These are phyloP conservation scores for Coemansia sp. DNA, from an alignment of 192 early-diverging fungal species.

Conservation along the genomic window DNA sequence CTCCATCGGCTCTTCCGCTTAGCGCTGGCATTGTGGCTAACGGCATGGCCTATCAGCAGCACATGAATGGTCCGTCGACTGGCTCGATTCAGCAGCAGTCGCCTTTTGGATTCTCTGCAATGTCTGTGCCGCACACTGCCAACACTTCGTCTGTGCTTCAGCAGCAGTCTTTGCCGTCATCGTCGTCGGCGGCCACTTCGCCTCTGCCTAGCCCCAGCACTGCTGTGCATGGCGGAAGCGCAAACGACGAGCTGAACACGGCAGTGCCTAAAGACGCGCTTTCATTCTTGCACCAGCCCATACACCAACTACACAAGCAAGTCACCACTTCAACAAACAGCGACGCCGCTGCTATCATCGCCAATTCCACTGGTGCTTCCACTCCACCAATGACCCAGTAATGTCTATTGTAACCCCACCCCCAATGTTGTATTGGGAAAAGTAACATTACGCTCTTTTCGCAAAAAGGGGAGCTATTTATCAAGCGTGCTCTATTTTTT, in stretches of 20 bases:
- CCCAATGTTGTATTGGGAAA: slow-evolving; percentile 31
- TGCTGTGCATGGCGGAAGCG: slow-evolving; percentile 11
- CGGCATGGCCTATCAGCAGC: slow-evolving; percentile 10
- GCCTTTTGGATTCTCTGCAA: slow-evolving; percentile 24
- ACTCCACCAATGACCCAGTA: slow-evolving; percentile 31
- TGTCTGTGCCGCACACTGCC: slow-evolving; percentile 10
- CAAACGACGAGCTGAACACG: slow-evolving; percentile 2
- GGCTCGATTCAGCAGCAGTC: too few species aligned
- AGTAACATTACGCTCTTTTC: slow-evolving; percentile 3
- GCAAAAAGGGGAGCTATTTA: neutral
- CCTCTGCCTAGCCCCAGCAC: slow-evolving; percentile 36
- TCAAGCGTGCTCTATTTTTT: neutral
- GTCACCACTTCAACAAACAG: slow-evolving; percentile 15
- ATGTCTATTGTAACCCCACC: slow-evolving; percentile 7
- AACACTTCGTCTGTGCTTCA: too few species aligned
- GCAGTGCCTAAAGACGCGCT: slow-evolving; percentile 40
- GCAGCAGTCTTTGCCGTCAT: slow-evolving; percentile 16
- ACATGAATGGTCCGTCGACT: neutral
- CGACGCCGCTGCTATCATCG: slow-evolving; percentile 1
- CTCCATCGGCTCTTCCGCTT: neutral
- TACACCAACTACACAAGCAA: slow-evolving; percentile 49
- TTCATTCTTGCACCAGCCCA: slow-evolving; percentile 50
- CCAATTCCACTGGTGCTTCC: slow-evolving; percentile 10
- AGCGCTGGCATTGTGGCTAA: slow-evolving; percentile 11
- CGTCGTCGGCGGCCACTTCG: slow-evolving; percentile 40